Evolutionary conservation across 441 rosid species (phyloP).

Genomic region (Croton laevigatus): DNA sequence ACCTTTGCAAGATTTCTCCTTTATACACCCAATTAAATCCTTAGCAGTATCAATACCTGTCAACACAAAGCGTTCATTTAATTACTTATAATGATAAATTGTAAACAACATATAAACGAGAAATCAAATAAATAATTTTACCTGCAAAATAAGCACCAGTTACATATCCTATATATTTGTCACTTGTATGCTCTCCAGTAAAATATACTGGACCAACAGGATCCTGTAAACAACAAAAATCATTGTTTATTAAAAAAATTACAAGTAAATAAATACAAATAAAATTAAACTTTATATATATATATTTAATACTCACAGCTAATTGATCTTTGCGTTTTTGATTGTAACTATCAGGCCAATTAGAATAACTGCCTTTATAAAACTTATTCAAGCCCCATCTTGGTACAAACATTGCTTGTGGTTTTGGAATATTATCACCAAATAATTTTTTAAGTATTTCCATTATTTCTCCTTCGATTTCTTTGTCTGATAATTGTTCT

Average conservation of each 20-base stretch:
- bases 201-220: constrained; percentile 36
- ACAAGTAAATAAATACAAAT: not conserved
- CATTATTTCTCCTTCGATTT: constrained; percentile 30
- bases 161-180: constrained; percentile 28
- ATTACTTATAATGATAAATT: not conserved
- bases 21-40: constrained; percentile 16
- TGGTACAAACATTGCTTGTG: constrained; percentile 34
- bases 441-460: constrained; percentile 29
- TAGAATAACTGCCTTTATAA: constrained; percentile 32
- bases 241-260: no score
- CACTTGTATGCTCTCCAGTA: constrained; percentile 37
- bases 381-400: constrained; percentile 37
- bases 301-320: constrained; percentile 16
- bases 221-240: constrained; percentile 15
- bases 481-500: constrained; percentile 30
- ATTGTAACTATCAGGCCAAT: constrained; percentile 26
- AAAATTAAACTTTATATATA: not conserved
- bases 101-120: not conserved
- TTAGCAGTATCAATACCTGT: constrained; percentile 22
- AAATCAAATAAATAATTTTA: not conserved
- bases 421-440: constrained; percentile 28
- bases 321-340: constrained; percentile 23
- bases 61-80: not conserved
- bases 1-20: constrained; percentile 18
- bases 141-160: constrained; percentile 39